Conservation (phyloP, 225 moss, liverwort and hornwort species). For the Lunularia cruciata region DNA sequence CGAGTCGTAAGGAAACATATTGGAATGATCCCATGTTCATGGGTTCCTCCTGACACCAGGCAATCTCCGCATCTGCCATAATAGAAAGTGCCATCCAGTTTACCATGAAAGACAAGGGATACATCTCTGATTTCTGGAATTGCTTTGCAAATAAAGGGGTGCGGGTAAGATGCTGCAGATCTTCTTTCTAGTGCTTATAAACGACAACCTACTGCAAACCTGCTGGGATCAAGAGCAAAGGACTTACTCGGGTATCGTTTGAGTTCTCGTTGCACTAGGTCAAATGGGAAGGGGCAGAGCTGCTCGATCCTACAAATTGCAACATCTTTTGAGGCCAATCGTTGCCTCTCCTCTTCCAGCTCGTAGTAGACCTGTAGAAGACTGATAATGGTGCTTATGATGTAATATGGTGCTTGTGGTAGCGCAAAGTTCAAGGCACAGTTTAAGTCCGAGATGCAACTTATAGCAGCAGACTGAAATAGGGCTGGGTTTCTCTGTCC, state of each 20-base stretch:
- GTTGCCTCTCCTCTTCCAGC: slow-evolving; percentile 85
- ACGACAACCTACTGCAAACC: too few relatives aligned
- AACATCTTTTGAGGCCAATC: slow-evolving; percentile 63
- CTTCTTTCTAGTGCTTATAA: too few relatives aligned
- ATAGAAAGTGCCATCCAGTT: background rate
- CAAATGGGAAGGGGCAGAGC: slow-evolving; percentile 95
- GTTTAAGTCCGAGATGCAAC: too few relatives aligned
- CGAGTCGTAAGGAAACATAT: slow-evolving; percentile 72
- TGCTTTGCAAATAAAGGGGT: background rate
- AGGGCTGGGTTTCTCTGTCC: too few relatives aligned
- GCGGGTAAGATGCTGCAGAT: background rate
- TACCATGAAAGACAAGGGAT: background rate
- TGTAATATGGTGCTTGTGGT: too few relatives aligned
- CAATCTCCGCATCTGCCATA: slow-evolving; percentile 70
- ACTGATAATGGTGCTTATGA: too few relatives aligned
- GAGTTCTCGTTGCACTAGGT: slow-evolving; percentile 77
- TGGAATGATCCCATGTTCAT: slow-evolving; percentile 92
- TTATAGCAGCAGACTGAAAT: too few relatives aligned
- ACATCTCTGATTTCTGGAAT: background rate
- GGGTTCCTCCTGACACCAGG: slow-evolving; percentile 94
- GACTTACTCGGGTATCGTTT: slow-evolving; percentile 89
- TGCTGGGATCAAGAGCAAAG: background rate
- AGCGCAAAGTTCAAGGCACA: too few relatives aligned
- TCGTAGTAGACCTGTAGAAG: slow-evolving; percentile 95
- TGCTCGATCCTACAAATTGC: slow-evolving; percentile 94